Evolutionary conservation across 176 grass and related monocot species (phyloP), one percentile per base, ranked within the genome.

Genomic region (Aegilops sharonensis): DNA sequence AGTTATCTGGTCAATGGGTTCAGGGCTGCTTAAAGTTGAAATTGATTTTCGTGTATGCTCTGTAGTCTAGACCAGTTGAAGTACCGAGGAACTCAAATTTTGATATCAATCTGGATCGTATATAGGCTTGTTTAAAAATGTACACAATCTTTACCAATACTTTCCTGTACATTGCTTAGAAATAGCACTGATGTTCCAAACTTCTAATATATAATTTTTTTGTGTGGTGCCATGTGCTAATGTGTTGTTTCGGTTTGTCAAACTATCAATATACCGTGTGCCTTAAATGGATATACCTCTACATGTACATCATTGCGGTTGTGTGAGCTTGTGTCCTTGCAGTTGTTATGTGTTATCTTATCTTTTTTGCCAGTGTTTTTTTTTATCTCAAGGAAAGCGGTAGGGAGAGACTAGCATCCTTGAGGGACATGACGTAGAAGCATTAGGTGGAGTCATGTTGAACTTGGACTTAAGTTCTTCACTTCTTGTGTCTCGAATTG

Each of bases 11-110:
- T 71, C 9, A 72, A 31, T 74, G 32, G 32, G 68, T 29, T 24
- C 25, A 15, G 5, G 37, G 21, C 13, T 83, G 15, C 14, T 62
- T 89, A 54, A 32, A 88, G 43, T 83, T 12, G 75, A 77, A 68
- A 77, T 20, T 68, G 25, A 4, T 56, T 59, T 83, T 84, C 24
- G 20, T 54, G 17, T 56, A 21, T 77, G 21, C 81, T 47, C 0
- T 67, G 18, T 67, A 39, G 61, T 68, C 56, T 68, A 14, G 17
- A 12, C 76, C n/a, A 67, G 50, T 11, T 68, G 24, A 50, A 24
- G 25, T 66, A 42, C 24, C 2, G 45, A 23, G 3, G 34, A 66
- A 74, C 36, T 64, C 20, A 14, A 75, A 79, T 54, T 14, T 25
- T 68, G 12, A 13, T 59, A 47, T 75, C 27, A 59, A 3, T 65